phyloP scores from a whole-genome alignment of 164 flowering plant genomes.

The Sedum album region DNA sequence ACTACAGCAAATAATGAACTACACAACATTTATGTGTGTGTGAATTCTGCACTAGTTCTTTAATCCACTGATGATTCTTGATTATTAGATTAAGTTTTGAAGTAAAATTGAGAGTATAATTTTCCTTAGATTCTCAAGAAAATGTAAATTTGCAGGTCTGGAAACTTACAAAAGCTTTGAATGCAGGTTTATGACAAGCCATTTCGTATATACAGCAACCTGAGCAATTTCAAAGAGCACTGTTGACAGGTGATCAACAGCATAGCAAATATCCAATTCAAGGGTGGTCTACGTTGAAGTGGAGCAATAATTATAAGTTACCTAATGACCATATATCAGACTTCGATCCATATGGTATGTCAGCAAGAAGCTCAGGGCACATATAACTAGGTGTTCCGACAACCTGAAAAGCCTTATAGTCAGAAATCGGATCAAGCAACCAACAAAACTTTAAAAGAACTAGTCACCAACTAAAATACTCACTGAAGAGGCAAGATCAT shows the following conservation, averaged over 20 bases:
- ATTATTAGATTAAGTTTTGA: not conserved
- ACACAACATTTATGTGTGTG: not conserved
- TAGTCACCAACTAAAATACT: slow-evolving; percentile 24
- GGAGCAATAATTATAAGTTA: slow-evolving; percentile 14
- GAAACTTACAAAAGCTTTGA: slow-evolving; percentile 94
- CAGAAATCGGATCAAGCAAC: not conserved
- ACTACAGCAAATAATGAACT: not conserved
- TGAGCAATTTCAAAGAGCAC: slow-evolving; percentile 22
- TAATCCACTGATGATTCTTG: not conserved
- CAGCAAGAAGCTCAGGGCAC: slow-evolving; percentile 99
- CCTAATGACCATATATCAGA: slow-evolving; percentile 99
- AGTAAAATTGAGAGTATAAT: not conserved
- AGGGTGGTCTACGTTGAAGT: not conserved
- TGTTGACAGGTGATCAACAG: slow-evolving; percentile 6
- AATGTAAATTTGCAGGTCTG: not conserved
- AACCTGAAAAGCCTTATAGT: slow-evolving; percentile 39
- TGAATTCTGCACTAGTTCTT: not conserved
- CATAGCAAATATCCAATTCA: not conserved
- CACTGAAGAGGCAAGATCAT: slow-evolving; percentile 97
- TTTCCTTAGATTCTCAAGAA: not conserved
- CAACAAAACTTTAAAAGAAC: not conserved
- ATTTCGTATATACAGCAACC: slow-evolving; percentile 98
- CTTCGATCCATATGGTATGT: slow-evolving; percentile 97
- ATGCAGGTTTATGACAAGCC: slow-evolving; percentile 83
- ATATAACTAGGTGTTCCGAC: slow-evolving; percentile 99